Base-by-base conservation (phyloP, 441 rosid genomes). In the Brassica hybrid region DNA sequence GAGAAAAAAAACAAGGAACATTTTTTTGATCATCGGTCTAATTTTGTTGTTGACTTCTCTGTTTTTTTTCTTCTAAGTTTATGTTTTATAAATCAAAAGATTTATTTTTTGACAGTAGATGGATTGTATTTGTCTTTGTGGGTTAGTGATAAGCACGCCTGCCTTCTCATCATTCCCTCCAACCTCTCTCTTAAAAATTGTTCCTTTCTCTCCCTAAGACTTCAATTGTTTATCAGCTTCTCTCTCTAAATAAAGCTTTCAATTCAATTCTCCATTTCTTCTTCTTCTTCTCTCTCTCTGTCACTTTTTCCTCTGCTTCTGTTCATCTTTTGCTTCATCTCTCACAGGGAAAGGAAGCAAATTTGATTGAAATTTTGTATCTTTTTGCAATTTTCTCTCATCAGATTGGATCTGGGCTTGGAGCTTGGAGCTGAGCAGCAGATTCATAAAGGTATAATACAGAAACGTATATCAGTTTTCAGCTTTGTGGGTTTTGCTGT, bases 61-160 rank as follows among this genome's bases (percentile, higher is more conserved):
- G 27, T 57, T 57, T 18, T 18, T 52, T 6, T 52, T 6, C 16
- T n/a, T n/a, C n/a, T n/a, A n/a, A n/a, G n/a, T 4, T 48, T 14
- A 48, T 13, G 56, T 78, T 78, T 11, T 60, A 16, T 16, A 17
- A 56, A 21, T 18, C 64, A 18, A 54, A 54, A 1, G 12, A 69
- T 71, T 41, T 66, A 27, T 0, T 14, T n/a, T 54, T 41, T 73
- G 71, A 82, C 80, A 84, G 85, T 85, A 69, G 73, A 75, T 60
- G 65, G 27, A 57, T 82, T 69, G 65, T 82, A 54, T 52, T n/a
- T 68, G 71, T 81, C 59, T 73, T 7, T 82, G 77, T 78, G 81
- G 85, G 88, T 89, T 94, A 87, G 98, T 91, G 97, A 87, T 85
- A 77, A 85, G 92, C 97, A 89, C 97, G 96, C 89, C 95, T 91